These are phyloP conservation scores for Thraustochytrium striatum DNA, from an alignment of 352 stramenopile species.

Conservation along the genomic window DNA sequence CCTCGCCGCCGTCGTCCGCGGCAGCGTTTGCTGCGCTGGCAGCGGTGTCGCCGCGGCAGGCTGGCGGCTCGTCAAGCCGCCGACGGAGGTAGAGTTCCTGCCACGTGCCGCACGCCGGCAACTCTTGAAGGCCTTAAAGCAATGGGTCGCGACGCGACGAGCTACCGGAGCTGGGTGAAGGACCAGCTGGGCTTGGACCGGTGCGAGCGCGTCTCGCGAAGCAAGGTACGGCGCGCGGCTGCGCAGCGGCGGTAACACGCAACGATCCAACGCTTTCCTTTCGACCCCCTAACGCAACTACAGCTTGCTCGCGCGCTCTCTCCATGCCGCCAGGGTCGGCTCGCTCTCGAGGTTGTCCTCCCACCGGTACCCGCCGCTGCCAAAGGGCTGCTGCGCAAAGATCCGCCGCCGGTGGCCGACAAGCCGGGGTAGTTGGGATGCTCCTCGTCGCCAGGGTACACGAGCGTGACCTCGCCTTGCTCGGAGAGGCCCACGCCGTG, in stretches of 20 bases:
- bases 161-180: conserved; percentile 7
- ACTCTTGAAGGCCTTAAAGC: conserved; percentile 17
- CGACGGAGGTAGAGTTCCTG: background rate
- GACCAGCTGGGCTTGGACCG: conserved; percentile 30
- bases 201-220: conserved; percentile 14
- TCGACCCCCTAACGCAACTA: background rate
- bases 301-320: background rate
- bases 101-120: conserved; percentile 28
- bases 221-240: background rate
- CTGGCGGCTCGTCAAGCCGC: background rate
- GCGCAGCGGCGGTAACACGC: background rate
- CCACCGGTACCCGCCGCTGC: background rate
- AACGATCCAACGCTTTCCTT: background rate
- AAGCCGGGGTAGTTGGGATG: conserved; percentile 25
- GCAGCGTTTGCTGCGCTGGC: no score
- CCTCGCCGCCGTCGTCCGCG: no score
- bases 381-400: background rate
- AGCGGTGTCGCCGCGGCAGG: no score
- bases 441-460: conserved; percentile 27
- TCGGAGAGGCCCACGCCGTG: background rate
- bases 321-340: background rate
- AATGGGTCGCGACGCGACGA: background rate
- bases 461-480: background rate
- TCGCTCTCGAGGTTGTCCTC: background rate
- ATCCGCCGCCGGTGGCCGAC: background rate